These are phyloP conservation scores for Hypoxylon lienhwacheense DNA, from an alignment of 495 filamentous ascomycete species.

Conservation along the genomic window DNA sequence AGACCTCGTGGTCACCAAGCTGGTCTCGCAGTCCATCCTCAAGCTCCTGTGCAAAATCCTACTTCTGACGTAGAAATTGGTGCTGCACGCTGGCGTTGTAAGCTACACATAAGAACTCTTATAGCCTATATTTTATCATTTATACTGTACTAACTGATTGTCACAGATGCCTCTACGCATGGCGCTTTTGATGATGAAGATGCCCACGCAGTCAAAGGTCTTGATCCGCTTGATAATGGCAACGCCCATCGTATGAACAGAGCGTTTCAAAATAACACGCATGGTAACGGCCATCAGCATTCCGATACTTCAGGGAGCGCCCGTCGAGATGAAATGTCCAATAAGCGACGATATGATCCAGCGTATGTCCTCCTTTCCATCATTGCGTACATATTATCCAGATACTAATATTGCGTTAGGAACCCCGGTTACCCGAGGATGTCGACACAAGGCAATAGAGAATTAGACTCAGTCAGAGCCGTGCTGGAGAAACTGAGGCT, in stretches of 20 bases:
- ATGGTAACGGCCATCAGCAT: too few relatives aligned
- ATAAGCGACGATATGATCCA: too few relatives aligned
- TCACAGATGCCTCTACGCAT: conserved; percentile 13
- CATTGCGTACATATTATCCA: neutral
- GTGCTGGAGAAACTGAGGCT: too few relatives aligned
- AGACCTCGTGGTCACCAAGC: neutral
- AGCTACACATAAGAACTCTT: conserved; percentile 6
- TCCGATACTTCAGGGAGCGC: too few relatives aligned
- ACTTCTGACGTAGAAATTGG: too few relatives aligned
- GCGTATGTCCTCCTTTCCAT: conserved; percentile 7
- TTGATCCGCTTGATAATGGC: conserved; percentile 29
- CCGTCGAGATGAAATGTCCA: too few relatives aligned
- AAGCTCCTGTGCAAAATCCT: neutral
- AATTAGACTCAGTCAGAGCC: neutral
- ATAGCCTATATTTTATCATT: neutral
- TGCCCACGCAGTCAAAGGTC: conserved; percentile 13
- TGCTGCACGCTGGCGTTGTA: conserved; percentile 17
- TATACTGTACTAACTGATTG: conserved; percentile 5
- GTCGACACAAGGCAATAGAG: neutral
- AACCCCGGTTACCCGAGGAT: conserved; percentile 2
- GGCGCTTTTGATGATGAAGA: conserved; percentile 32
- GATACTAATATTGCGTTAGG: conserved; percentile 9
- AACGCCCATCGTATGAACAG: conserved; percentile 30
- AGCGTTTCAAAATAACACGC: neutral
- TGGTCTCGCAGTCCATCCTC: neutral